A percentile compares a stretch with the other conserved stretches of the same genome.
These are phyloP conservation scores for Gossypium schwendimanii DNA, from an alignment of 441 rosid species.

Conservation along the genomic window DNA sequence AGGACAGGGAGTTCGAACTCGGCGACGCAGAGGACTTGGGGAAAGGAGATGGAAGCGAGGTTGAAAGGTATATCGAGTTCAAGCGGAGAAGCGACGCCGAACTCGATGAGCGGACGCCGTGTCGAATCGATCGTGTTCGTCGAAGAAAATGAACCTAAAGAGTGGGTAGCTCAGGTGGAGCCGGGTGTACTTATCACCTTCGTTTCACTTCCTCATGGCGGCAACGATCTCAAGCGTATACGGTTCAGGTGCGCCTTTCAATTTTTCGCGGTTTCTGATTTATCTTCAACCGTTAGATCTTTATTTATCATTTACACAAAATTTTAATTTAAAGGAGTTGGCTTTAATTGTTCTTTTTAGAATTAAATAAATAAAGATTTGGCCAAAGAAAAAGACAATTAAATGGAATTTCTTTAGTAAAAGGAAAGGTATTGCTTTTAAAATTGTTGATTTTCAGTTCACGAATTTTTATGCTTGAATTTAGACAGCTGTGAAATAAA, in stretches of 20 bases:
- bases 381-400: neutral
- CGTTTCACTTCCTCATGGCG: constrained; percentile 22
- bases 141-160: constrained; percentile 83
- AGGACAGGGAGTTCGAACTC: constrained; percentile 19
- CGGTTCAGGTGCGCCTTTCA: constrained; percentile 17
- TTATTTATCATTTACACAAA: too few species aligned
- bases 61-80: constrained; percentile 88
- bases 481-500: neutral
- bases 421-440: neutral
- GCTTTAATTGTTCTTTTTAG: too few species aligned
- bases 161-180: constrained; percentile 89
- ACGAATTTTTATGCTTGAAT: neutral
- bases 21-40: constrained; percentile 50
- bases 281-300: too few species aligned
- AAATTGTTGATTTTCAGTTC: neutral
- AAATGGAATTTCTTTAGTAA: neutral
- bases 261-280: neutral
- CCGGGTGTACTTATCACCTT: constrained; percentile 21
- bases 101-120: constrained; percentile 68
- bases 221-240: constrained; percentile 19
- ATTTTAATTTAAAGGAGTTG: too few species aligned
- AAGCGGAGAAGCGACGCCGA: constrained; percentile 92
- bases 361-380: neutral
- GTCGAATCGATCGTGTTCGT: constrained; percentile 67
- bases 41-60: constrained; percentile 92